These are phyloP conservation scores for Neltuma alba DNA, from an alignment of 306 rosid genomes.

Conservation along the genomic window DNA sequence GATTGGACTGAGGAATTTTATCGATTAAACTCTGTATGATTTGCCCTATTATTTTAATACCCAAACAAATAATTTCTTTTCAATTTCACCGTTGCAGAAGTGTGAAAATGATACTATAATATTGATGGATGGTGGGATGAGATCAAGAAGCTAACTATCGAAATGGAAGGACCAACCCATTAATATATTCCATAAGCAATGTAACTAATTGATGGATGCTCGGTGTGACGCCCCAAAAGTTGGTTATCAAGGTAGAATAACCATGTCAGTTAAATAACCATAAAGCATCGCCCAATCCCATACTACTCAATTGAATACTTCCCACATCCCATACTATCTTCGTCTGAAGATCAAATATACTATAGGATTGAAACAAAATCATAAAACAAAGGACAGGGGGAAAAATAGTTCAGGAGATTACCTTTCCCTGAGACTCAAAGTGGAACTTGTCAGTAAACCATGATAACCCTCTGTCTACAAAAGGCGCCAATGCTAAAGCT, in stretches of 20 bases:
- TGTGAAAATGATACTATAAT: neutral
- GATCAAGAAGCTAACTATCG: neutral
- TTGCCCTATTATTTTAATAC: neutral
- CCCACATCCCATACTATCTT: neutral
- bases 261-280: too few relatives aligned
- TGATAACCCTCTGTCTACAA: slow-evolving; percentile 73
- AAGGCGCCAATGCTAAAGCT: slow-evolving; percentile 87
- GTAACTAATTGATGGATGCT: neutral
- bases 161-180: neutral
- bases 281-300: neutral
- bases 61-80: neutral
- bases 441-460: slow-evolving; percentile 81
- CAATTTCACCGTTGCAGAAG: neutral
- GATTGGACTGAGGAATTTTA: neutral
- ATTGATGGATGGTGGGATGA: neutral
- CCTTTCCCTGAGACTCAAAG: slow-evolving; percentile 85
- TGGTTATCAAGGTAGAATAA: too few relatives aligned
- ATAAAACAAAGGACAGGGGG: neutral
- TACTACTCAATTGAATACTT: neutral
- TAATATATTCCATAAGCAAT: neutral
- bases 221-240: too few relatives aligned
- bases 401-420: slow-evolving; percentile 14
- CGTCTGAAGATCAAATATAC: neutral
- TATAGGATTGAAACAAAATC: neutral
- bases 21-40: neutral